These are phyloP conservation scores for Odonthalia washingtoniensis DNA, from an alignment of 31 red algal species.

Conservation along the genomic window DNA sequence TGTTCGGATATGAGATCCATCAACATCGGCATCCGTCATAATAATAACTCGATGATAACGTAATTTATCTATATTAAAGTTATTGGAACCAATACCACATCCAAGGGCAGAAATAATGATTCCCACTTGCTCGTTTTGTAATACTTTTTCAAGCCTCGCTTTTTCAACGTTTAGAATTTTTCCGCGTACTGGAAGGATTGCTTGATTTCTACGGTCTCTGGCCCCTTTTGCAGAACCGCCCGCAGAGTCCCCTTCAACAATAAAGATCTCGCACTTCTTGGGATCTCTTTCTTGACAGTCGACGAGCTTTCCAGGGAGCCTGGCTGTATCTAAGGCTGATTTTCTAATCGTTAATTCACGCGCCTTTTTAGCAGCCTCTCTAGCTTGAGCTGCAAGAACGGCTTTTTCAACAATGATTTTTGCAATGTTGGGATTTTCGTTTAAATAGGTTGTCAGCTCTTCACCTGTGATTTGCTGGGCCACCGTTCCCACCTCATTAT, in stretches of 20 bases:
- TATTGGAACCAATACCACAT: constrained; percentile 22
- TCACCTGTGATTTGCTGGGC: constrained; percentile 1
- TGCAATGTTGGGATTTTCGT: background rate
- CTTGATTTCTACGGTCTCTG: constrained; percentile 6
- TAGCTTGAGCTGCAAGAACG: constrained; percentile 7
- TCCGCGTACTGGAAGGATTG: constrained; percentile 47
- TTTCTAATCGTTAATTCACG: constrained; percentile 33
- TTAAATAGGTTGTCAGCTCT: constrained; percentile 8
- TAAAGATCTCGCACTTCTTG: constrained; percentile 31
- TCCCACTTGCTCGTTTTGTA: constrained; percentile 11
- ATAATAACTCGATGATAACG: constrained; percentile 44
- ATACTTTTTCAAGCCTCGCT: constrained; percentile 6
- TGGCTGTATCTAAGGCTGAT: background rate
- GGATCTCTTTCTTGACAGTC: constrained; percentile 32
- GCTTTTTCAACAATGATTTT: constrained; percentile 36
- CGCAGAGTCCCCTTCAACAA: constrained; percentile 53
- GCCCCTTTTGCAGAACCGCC: constrained; percentile 44
- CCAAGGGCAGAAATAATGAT: constrained; percentile 34
- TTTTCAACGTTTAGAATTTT: constrained; percentile 47
- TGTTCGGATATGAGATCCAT: constrained; percentile 44
- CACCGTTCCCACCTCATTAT: background rate
- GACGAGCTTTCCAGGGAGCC: constrained; percentile 40
- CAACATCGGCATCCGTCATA: constrained; percentile 47
- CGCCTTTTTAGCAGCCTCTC: constrained; percentile 18
- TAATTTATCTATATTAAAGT: constrained; percentile 29